Conservation (phyloP, 2,329 filamentous ascomycete species). For the Hymenoscyphus albidus region DNA sequence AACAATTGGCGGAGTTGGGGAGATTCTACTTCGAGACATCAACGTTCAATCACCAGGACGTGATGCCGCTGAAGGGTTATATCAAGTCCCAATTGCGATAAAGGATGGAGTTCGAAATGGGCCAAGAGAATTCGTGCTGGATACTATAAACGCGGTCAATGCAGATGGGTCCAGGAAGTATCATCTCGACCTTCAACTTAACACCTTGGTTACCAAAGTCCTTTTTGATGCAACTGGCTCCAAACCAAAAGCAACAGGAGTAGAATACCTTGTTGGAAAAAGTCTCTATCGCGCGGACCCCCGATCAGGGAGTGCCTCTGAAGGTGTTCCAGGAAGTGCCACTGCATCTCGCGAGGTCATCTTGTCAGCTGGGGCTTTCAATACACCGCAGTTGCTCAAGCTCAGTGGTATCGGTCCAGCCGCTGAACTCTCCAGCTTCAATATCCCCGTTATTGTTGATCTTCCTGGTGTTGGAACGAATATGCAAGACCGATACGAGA, state of each 20-base stretch:
- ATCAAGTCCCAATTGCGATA: conserved; percentile 25
- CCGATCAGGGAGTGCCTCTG: conserved; percentile 32
- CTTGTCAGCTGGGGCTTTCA: conserved; percentile 44
- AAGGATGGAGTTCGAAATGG: conserved; percentile 19
- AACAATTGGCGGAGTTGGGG: conserved; percentile 12
- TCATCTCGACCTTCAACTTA: conserved; percentile 16
- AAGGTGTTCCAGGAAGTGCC: conserved; percentile 22
- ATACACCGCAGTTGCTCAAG: conserved; percentile 45
- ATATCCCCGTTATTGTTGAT: conserved; percentile 51
- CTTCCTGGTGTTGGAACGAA: conserved; percentile 52
- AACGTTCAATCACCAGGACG: conserved; percentile 23
- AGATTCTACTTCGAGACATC: conserved; percentile 23
- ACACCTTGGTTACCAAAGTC: conserved; percentile 39
- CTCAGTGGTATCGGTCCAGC: conserved; percentile 43
- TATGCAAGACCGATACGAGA: conserved; percentile 53
- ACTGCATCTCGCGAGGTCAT: conserved; percentile 44
- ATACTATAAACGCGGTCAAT: conserved; percentile 21
- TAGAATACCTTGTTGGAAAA: conserved; percentile 41
- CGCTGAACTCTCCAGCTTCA: conserved; percentile 38
- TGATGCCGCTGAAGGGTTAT: conserved; percentile 21
- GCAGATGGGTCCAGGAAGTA: conserved; percentile 23
- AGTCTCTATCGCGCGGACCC: conserved; percentile 43
- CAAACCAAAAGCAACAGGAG: conserved; percentile 36
- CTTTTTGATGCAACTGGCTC: conserved; percentile 34
- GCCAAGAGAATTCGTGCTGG: conserved; percentile 29